Conservation (phyloP, 805 yeast species). For the Suhomyces sp. region DNA sequence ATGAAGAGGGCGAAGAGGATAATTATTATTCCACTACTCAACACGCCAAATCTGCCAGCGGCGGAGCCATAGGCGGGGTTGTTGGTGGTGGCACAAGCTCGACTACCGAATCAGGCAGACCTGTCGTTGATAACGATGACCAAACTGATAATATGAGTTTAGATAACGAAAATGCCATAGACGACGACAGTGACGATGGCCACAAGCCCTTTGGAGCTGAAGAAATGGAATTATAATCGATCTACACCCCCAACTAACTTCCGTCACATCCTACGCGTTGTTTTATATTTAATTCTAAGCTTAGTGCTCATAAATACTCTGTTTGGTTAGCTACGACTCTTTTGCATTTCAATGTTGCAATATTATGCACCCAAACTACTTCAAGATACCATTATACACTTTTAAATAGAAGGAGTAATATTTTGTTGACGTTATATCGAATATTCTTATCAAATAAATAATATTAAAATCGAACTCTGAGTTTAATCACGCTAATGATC, state of each 20-base stretch:
- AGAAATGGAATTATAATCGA: conserved; percentile 43
- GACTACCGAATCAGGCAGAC: conserved; percentile 2
- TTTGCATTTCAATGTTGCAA: background rate
- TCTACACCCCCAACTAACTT: background rate
- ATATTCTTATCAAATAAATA: background rate
- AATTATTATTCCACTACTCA: conserved; percentile 6
- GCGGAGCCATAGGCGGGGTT: conserved; percentile 14
- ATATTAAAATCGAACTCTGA: too few relatives aligned
- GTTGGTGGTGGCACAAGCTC: conserved; percentile 11
- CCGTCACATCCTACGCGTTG: background rate
- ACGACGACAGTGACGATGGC: conserved; percentile 24
- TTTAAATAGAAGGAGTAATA: background rate
- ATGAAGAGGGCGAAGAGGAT: conserved; percentile 63
- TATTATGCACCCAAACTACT: background rate
- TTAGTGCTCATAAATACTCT: background rate
- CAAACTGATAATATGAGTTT: conserved; percentile 1
- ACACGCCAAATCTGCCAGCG: background rate
- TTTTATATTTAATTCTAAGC: conserved; percentile 1
- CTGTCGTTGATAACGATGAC: conserved; percentile 1
- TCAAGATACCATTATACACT: background rate
- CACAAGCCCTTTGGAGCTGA: conserved; percentile 45
- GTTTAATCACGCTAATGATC: too few relatives aligned
- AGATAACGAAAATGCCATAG: conserved; percentile 20
- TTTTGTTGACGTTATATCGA: background rate
- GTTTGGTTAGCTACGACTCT: background rate